Conservation (phyloP, 768 basidiomycete genomes). For the Ramaria sp. region DNA sequence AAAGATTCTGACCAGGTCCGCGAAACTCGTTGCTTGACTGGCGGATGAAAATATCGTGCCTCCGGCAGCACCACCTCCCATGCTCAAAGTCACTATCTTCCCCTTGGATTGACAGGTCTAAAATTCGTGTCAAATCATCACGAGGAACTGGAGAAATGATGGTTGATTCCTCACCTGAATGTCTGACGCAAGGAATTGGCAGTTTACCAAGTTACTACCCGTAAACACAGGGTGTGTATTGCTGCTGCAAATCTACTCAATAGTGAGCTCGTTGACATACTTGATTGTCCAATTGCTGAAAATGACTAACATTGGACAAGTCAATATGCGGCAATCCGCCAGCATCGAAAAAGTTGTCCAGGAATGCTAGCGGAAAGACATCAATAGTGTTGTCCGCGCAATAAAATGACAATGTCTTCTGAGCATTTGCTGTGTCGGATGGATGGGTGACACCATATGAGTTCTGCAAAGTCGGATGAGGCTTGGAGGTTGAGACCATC, state of each 20-base stretch:
- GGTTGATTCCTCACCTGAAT: conserved; percentile 32
- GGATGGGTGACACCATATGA: conserved; percentile 8
- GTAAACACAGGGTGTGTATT: conserved; percentile 43
- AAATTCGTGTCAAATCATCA: not conserved
- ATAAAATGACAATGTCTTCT: conserved; percentile 10
- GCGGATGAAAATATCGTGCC: conserved; percentile 9
- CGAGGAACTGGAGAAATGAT: not conserved
- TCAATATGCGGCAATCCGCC: conserved; percentile 44
- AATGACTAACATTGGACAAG: conserved; percentile 44
- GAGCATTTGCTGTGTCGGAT: not conserved
- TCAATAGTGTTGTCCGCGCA: conserved; percentile 11
- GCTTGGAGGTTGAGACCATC: not conserved
- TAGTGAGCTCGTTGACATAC: not conserved
- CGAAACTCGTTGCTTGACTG: conserved; percentile 10
- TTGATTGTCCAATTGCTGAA: not conserved
- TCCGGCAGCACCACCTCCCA: conserved; percentile 10
- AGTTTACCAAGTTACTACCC: conserved; percentile 52
- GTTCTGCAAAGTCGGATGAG: conserved; percentile 1
- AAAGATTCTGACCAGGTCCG: conserved; percentile 1
- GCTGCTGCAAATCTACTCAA: conserved; percentile 38
- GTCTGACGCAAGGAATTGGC: conserved; percentile 45
- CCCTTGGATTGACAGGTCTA: conserved; percentile 11
- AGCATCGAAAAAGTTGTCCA: conserved; percentile 9
- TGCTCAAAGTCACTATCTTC: conserved; percentile 12
- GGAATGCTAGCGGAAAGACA: conserved; percentile 10